A percentile compares a stretch with the other conserved stretches of the same genome.
phyloP scores from a whole-genome alignment of 2,329 filamentous ascomycete genomes.

The Penicillium sp. region DNA sequence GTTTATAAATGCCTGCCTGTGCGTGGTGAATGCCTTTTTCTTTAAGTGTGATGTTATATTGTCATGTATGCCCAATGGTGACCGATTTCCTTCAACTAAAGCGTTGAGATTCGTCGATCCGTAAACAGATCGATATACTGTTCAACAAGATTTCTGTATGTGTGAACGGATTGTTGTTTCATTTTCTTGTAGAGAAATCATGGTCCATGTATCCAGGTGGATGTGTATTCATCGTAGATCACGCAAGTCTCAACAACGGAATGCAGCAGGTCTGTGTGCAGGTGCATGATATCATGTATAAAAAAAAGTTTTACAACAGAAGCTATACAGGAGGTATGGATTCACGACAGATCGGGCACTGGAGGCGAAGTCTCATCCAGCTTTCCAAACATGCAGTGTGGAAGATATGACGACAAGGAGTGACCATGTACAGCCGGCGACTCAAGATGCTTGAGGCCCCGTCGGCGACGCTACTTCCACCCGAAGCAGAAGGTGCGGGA shows the following conservation, averaged over 20 bases:
- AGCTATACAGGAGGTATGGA: constrained; percentile 75
- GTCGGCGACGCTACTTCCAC: constrained; percentile 42
- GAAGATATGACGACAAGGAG: constrained; percentile 93
- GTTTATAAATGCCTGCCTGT: constrained; percentile 3
- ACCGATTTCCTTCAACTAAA: constrained; percentile 28
- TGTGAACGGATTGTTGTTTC: background rate
- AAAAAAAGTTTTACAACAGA: background rate
- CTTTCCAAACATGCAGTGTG: constrained; percentile 88
- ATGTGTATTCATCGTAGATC: background rate
- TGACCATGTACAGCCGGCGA: constrained; percentile 90
- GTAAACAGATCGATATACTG: constrained; percentile 17
- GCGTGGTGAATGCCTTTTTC: constrained; percentile 6
- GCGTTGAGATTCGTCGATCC: constrained; percentile 20
- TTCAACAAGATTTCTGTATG: constrained; percentile 23
- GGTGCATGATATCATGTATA: constrained; percentile 2
- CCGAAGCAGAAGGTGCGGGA: constrained; percentile 51
- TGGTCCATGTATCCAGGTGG: background rate
- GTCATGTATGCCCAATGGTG: constrained; percentile 11
- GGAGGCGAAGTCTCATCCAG: constrained; percentile 90
- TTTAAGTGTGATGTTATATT: constrained; percentile 8
- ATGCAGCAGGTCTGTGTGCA: constrained; percentile 4
- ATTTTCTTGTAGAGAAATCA: background rate
- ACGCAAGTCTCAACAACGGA: background rate
- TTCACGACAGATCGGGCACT: constrained; percentile 94
- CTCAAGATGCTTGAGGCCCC: constrained; percentile 67